Conservation (phyloP, 2,329 filamentous ascomycete genomes). For the Phialocephala subalpina region DNA sequence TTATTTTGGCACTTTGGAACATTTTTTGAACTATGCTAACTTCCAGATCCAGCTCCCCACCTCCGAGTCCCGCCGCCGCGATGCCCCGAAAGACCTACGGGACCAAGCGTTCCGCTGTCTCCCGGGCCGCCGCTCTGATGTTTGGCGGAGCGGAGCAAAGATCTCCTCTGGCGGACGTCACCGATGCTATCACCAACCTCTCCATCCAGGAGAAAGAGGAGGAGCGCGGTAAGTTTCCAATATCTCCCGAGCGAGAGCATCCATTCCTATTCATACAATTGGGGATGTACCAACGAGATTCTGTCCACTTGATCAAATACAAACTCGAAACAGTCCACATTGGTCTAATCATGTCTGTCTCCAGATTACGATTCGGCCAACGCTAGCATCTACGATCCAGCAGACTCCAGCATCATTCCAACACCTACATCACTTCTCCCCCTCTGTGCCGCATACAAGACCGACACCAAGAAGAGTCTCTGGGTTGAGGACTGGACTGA, state of each 20-base stretch:
- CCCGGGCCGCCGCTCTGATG: slow-evolving; percentile 3
- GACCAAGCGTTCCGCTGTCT: slow-evolving; percentile 15
- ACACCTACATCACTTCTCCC: slow-evolving; percentile 24
- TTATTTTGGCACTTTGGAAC: not conserved
- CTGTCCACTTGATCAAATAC: not conserved
- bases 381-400: not conserved
- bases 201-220: slow-evolving; percentile 2
- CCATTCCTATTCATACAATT: not conserved
- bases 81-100: slow-evolving; percentile 11
- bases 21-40: not conserved
- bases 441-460: slow-evolving; percentile 33
- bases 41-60: not conserved
- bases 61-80: not conserved
- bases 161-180: not conserved
- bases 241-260: not conserved
- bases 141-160: slow-evolving; percentile 10
- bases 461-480: slow-evolving; percentile 27
- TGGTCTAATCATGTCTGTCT: not conserved
- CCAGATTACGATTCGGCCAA: no score
- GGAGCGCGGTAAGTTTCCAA: not conserved
- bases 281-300: no score
- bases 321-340: not conserved
- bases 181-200: not conserved
- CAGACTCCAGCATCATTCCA: not conserved
- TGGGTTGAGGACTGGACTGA: slow-evolving; percentile 56